A percentile compares a stretch with the other conserved stretches of the same genome.
Evolutionary conservation across 306 rosid genomes (phyloP).

Genomic region (Dalbergia cochinchinensis): DNA sequence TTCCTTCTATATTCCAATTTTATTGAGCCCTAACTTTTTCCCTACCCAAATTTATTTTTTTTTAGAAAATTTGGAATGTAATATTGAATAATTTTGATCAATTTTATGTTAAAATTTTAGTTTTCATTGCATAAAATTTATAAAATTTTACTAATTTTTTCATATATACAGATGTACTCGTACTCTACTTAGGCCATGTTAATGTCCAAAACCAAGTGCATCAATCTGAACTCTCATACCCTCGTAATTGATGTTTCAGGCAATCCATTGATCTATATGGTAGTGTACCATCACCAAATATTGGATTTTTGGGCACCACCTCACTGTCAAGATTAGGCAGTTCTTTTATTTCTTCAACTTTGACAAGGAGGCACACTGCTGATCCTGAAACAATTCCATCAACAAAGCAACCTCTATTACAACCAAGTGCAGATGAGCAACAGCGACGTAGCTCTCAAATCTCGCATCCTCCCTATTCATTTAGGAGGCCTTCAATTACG

Average conservation of each 20-base stretch:
- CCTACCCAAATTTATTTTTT: too few species aligned
- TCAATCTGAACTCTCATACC: constrained; percentile 31
- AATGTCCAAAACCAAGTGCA: background rate
- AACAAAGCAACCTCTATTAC: constrained; percentile 59
- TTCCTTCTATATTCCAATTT: too few species aligned
- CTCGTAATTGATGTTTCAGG: constrained; percentile 59
- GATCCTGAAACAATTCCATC: constrained; percentile 69
- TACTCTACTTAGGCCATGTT: background rate
- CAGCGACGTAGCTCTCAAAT: constrained; percentile 51
- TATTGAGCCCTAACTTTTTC: too few species aligned
- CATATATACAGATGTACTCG: too few species aligned
- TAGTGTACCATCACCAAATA: constrained; percentile 83
- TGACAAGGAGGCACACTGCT: constrained; percentile 74
- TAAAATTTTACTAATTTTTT: too few species aligned
- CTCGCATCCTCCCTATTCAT: constrained; percentile 58
- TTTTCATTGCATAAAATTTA: too few species aligned
- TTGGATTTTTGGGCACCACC: constrained; percentile 80
- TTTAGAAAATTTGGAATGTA: too few species aligned
- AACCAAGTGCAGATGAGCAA: constrained; percentile 51
- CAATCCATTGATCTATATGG: constrained; percentile 93
- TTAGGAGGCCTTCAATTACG: constrained; percentile 57
- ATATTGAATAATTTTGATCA: too few species aligned
- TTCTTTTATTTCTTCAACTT: constrained; percentile 73
- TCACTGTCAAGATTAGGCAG: constrained; percentile 75
- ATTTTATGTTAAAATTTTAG: too few species aligned